These are phyloP conservation scores for Gossypium trilobum DNA, from an alignment of 441 rosid genomes.

Conservation along the genomic window DNA sequence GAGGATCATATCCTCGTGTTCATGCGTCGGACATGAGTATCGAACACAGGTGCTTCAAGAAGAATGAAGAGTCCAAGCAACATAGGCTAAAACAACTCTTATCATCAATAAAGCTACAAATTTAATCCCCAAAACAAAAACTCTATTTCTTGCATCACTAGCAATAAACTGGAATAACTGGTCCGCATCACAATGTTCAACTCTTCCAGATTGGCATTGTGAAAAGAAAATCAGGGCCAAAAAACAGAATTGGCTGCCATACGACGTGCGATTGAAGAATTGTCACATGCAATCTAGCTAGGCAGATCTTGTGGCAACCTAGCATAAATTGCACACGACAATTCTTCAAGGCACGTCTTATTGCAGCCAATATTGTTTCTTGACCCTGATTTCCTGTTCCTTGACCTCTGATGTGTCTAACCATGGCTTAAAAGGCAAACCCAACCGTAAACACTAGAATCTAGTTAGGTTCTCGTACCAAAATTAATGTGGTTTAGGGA, in stretches of 20 bases:
- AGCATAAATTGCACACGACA: neutral
- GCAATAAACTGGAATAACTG: neutral
- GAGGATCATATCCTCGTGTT: neutral
- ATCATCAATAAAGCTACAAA: neutral
- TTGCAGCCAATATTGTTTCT: neutral
- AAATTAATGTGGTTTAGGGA: neutral
- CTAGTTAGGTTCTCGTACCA: neutral
- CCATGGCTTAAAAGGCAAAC: neutral
- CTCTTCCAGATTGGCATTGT: neutral
- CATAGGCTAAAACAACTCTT: neutral
- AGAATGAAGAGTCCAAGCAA: neutral
- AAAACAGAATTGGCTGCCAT: neutral
- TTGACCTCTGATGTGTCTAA: neutral
- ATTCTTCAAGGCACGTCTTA: neutral
- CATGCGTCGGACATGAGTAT: neutral
- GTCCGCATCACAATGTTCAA: constrained; percentile 6
- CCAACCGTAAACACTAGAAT: neutral
- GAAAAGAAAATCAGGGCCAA: neutral
- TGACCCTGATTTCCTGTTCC: neutral
- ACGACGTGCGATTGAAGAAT: neutral
- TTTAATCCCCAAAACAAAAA: neutral
- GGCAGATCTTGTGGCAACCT: neutral
- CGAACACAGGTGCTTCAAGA: neutral
- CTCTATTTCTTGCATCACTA: neutral
- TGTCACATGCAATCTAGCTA: neutral